These are phyloP conservation scores for Malbranchea cinnamomea DNA, from an alignment of 2,329 filamentous ascomycete species.

Conservation along the genomic window DNA sequence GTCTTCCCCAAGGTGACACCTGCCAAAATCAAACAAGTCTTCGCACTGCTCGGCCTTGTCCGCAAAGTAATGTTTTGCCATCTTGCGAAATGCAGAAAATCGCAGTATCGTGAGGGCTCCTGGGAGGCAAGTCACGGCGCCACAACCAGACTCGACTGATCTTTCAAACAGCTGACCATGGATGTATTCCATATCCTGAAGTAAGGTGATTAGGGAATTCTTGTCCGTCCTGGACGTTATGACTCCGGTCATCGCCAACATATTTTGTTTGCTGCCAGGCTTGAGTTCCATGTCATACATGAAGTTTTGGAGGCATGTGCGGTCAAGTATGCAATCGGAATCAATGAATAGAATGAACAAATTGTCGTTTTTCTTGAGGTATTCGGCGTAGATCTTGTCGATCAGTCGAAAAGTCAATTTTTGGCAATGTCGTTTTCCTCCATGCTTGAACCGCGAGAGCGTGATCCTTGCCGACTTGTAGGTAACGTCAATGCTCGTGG, in stretches of 20 bases:
- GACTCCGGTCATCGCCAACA: conserved; percentile 94
- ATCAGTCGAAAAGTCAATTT: conserved; percentile 88
- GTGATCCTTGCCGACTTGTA: conserved; percentile 77
- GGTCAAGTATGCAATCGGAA: conserved; percentile 88
- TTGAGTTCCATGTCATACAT: conserved; percentile 98
- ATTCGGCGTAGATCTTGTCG: conserved; percentile 78
- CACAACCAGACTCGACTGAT: conserved; percentile 86
- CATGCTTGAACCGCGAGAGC: conserved; percentile 80
- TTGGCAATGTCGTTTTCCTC: conserved; percentile 86
- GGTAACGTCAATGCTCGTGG: conserved; percentile 76
- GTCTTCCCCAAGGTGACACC: conserved; percentile 89
- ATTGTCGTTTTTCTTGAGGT: conserved; percentile 76
- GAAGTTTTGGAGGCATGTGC: conserved; percentile 87
- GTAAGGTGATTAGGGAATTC: conserved; percentile 73
- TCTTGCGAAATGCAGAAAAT: conserved; percentile 87
- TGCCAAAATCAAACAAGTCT: conserved; percentile 91
- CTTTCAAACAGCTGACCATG: conserved; percentile 94
- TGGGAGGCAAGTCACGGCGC: conserved; percentile 84
- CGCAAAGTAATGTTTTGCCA: conserved; percentile 97
- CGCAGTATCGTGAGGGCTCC: conserved; percentile 91
- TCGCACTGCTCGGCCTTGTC: conserved; percentile 93
- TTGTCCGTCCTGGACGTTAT: conserved; percentile 88
- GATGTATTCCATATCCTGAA: conserved; percentile 97
- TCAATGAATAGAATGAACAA: conserved; percentile 95
- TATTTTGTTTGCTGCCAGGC: conserved; percentile 77